Conservation (phyloP, 2,329 filamentous ascomycete species). For the Aspergillus sp. region DNA sequence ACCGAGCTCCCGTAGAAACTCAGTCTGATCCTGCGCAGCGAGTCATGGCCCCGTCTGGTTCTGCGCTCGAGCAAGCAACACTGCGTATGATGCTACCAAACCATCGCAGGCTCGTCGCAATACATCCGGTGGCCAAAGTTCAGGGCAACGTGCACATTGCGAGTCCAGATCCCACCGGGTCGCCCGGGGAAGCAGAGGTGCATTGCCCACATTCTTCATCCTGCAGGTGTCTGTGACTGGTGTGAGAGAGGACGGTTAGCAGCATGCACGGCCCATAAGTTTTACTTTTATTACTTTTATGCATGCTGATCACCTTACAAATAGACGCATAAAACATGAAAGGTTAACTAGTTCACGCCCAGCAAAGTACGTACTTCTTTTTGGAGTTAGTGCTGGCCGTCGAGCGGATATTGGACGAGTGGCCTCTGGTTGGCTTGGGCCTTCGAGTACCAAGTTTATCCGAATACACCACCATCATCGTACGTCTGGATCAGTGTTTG, state of each 20-base stretch:
- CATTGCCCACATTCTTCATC: slow-evolving; percentile 12
- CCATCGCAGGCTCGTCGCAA: not conserved
- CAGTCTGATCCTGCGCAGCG: not conserved
- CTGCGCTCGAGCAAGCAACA: not conserved
- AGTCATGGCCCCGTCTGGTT: not conserved
- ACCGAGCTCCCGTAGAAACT: not conserved
- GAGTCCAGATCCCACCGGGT: not conserved
- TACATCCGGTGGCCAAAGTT: not conserved
- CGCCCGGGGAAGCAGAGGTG: not conserved
- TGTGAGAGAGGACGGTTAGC: slow-evolving; percentile 6
- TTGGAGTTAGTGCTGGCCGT: not conserved
- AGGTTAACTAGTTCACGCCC: too few relatives aligned
- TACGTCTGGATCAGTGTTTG: too few relatives aligned
- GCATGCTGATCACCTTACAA: not conserved
- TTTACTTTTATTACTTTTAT: not conserved
- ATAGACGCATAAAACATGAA: not conserved
- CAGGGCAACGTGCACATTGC: not conserved
- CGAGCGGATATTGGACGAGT: not conserved
- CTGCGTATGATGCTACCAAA: not conserved
- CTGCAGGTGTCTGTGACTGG: slow-evolving; percentile 9
- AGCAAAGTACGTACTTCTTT: not conserved
- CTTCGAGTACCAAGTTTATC: too few relatives aligned
- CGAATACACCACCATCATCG: too few relatives aligned
- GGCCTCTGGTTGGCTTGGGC: not conserved
- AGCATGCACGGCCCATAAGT: slow-evolving; percentile 7